Base-by-base conservation (phyloP, 208 protist genomes). In the Crithidia mellificae region DNA sequence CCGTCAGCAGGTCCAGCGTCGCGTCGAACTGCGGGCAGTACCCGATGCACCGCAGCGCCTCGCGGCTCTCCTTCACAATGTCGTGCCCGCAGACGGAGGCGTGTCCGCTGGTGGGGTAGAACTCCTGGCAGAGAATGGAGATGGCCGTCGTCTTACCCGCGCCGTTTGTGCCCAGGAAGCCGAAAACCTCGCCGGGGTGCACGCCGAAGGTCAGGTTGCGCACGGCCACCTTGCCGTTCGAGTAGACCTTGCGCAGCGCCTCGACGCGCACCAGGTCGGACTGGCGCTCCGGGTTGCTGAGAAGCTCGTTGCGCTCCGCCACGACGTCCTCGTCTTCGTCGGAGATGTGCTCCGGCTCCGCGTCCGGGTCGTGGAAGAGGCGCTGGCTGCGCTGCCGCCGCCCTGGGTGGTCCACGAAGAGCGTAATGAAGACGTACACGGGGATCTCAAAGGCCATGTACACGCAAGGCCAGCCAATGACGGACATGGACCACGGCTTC, bases 11-110 rank as follows among this genome's bases (percentile, higher is more conserved):
- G 41, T 93, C 85, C 47, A 96, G 86, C 5, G 91, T 71, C 25
- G 98, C 85, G 74, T 98, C 96, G 77, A 98, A 98, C 75, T 99
- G 97, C 38, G 96, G 96, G 75, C 97, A 99, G 50, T 98, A 96
- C 38, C 98, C 98, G 51, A 98, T 81, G 68, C 80, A 85, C 49
- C 53, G 76, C 65, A 81, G 64, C 39, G 79, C 83, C 53, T 80
- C 68, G 19, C 54, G 29, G 70, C 82, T 80, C 34, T 87, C 36
- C 1, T 34, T 25, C 0, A 88, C 80, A 57, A 88, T 85, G 63
- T 92, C 83, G 34, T 85, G 62, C 11, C 86, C 83, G 47, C 78
- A 79, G 9, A 94, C 72, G 25, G 57, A 65, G 6, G 77, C 90
- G 34, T 74, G 62, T 12, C 92, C 92, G 56, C 77, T 75, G 4